Percentiles rank a stretch among this genome's conserved stretches.
These are phyloP conservation scores for Parasitella parasitica DNA, from an alignment of 371 early-diverging fungal species.

Conservation along the genomic window DNA sequence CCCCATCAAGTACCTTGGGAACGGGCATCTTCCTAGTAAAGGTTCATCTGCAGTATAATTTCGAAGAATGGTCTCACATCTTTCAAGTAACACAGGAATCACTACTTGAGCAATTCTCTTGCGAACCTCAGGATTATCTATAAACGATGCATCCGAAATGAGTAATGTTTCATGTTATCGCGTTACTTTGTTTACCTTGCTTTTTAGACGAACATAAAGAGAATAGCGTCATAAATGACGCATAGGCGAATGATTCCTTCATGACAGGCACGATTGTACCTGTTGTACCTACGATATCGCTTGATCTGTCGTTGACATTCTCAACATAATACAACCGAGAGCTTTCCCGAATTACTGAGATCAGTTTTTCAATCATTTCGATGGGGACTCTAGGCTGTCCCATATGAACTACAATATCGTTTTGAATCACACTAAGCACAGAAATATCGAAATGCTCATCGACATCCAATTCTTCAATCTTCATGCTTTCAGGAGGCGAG, in stretches of 20 bases:
- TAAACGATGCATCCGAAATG: neutral
- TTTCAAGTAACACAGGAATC: conserved; percentile 71
- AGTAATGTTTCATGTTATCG: neutral
- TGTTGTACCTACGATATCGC: conserved; percentile 47
- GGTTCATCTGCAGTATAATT: conserved; percentile 75
- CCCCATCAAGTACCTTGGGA: conserved; percentile 72
- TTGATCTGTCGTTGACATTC: conserved; percentile 31
- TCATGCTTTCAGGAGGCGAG: conserved; percentile 58
- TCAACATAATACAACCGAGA: conserved; percentile 53
- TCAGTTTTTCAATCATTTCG: conserved; percentile 53
- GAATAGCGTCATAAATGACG: conserved; percentile 65
- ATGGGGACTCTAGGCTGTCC: conserved; percentile 68
- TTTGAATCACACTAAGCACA: conserved; percentile 63
- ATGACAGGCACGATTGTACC: conserved; percentile 65
- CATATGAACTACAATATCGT: conserved; percentile 67
- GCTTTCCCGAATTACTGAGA: conserved; percentile 59
- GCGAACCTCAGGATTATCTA: conserved; percentile 26
- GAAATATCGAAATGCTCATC: conserved; percentile 84
- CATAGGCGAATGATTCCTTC: conserved; percentile 74
- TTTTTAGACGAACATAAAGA: conserved; percentile 61
- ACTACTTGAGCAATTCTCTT: conserved; percentile 68
- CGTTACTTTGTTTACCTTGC: conserved; percentile 28
- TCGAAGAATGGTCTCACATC: conserved; percentile 65
- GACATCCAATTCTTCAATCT: conserved; percentile 66
- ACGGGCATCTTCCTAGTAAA: conserved; percentile 73